Base-by-base conservation (phyloP, 2,329 filamentous ascomycete species). In the Bipolaris oryzae region DNA sequence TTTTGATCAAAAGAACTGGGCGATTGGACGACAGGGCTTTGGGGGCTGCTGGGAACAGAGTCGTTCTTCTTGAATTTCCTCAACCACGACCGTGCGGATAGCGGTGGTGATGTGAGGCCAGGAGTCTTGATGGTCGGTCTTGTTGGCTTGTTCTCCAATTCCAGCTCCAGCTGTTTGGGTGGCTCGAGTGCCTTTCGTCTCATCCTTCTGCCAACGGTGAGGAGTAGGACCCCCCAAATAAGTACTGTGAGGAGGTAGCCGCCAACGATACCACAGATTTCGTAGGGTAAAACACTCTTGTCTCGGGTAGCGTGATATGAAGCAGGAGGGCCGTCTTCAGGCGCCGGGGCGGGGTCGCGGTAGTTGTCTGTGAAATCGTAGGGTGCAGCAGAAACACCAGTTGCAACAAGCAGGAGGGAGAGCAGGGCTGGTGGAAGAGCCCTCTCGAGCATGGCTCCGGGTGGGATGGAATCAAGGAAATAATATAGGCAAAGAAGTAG, bases 181-280 rank as follows among this genome's bases (percentile, higher is more conserved):
- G 82, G 82, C 69, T 82, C 73, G 73, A 84, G 76, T 62, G 80
- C 78, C 77, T 69, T 73, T 55, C 74, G 73, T 57, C 80, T 74
- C 67, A 79, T 74, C 52, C 68, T 75, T 66, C 77, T 71, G 38
- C 80, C 80, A 20, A 81, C 60, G 1, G 79, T 81, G 60, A 82
- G 75, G n/a, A 83, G 73, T 52, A 80, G 79, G 33, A 86, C 80
- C 67, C 91, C 88, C 68, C 95, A 86, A 68, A 95, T 76, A 69
- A 92, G 82, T 71, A 96, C 83, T 34, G 87, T 90, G 58, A 91
- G 76, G 56, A 93, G 83, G 85, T 97, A 97, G 57, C 90, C 88
- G 59, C 88, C 92, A 57, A 94, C 84, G 58, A 98, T 90, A 64
- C 88, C 91, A 62, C 90, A 89, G 66, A 97, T 88, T 76, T 97